Evolutionary conservation across 345 rosid species (phyloP).

Genomic region (Euphorbia tirucalli): DNA sequence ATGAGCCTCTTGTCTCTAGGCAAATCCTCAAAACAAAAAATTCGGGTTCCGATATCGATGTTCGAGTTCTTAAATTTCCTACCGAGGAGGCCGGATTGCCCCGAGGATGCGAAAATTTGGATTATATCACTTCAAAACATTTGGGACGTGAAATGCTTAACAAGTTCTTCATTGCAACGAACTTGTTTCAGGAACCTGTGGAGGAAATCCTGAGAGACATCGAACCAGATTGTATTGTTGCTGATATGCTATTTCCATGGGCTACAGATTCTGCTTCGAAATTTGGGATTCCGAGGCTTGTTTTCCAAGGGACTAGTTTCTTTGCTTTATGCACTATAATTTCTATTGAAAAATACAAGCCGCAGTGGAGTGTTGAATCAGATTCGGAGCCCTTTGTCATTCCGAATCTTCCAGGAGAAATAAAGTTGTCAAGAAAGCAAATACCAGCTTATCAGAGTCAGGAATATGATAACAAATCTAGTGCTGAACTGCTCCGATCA

Average conservation of each 20-base stretch:
- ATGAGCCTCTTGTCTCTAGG: conserved; percentile 19
- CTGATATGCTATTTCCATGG: conserved; percentile 39
- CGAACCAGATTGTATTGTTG: conserved; percentile 36
- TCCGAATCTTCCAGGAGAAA: not conserved
- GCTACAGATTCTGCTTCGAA: conserved; percentile 35
- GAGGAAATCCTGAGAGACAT: not conserved
- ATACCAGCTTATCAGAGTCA: not conserved
- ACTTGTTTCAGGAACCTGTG: not conserved
- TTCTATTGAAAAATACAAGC: conserved; percentile 20
- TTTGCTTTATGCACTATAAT: conserved; percentile 23
- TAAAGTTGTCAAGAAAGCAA: conserved; percentile 27
- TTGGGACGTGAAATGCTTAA: not conserved
- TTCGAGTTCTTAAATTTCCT: not conserved
- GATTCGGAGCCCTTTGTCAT: conserved; percentile 30
- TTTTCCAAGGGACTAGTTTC: conserved; percentile 33
- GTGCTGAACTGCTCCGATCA: not conserved
- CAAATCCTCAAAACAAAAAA: conserved; percentile 15
- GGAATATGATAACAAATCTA: no score
- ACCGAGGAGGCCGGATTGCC: conserved; percentile 32
- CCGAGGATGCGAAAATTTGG: conserved; percentile 24
- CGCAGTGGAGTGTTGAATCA: conserved; percentile 20
- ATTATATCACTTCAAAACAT: not conserved
- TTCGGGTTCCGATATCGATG: not conserved
- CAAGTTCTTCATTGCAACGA: not conserved
- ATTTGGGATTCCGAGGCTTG: conserved; percentile 35